These are phyloP conservation scores for Penicillium cataractarum DNA, from an alignment of 495 filamentous ascomycete genomes.

Conservation along the genomic window DNA sequence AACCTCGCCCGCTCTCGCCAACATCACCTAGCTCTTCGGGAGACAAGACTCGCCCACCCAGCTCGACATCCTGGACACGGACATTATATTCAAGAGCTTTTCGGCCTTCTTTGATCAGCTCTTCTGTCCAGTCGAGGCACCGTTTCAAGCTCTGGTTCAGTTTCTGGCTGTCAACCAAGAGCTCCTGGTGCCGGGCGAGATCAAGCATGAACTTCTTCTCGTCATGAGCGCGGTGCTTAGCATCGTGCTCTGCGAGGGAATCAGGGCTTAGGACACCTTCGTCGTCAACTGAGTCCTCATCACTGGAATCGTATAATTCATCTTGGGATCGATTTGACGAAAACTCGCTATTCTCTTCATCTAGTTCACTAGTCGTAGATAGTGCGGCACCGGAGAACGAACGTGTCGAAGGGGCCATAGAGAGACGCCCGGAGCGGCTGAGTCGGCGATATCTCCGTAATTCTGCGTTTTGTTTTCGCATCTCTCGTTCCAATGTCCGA, in stretches of 20 bases:
- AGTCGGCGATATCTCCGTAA: conserved; percentile 81
- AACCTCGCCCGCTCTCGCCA: conserved; percentile 40
- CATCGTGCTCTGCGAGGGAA: conserved; percentile 46
- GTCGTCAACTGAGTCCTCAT: conserved; percentile 47
- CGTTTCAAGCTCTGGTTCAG: conserved; percentile 92
- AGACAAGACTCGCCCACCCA: conserved; percentile 78
- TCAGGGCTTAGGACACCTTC: conserved; percentile 39
- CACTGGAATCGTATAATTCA: conserved; percentile 51
- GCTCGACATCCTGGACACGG: conserved; percentile 71
- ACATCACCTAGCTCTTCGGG: conserved; percentile 65
- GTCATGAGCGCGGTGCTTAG: conserved; percentile 55
- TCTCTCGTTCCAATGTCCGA: conserved; percentile 83
- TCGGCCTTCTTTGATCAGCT: conserved; percentile 83
- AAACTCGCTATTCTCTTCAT: conserved; percentile 40
- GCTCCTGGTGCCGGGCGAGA: conserved; percentile 82
- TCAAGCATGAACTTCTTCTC: conserved; percentile 80
- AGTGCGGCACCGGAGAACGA: conserved; percentile 47
- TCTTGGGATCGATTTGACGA: conserved; percentile 41
- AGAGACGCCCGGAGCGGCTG: conserved; percentile 74
- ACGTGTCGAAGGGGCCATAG: conserved; percentile 51
- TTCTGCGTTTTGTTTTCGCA: conserved; percentile 89
- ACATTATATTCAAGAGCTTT: conserved; percentile 84
- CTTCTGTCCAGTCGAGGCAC: conserved; percentile 85
- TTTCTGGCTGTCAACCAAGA: conserved; percentile 85
- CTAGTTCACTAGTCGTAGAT: conserved; percentile 40